Base-by-base conservation (phyloP, 129 eudicot species). In the Deinandra increscens region DNA sequence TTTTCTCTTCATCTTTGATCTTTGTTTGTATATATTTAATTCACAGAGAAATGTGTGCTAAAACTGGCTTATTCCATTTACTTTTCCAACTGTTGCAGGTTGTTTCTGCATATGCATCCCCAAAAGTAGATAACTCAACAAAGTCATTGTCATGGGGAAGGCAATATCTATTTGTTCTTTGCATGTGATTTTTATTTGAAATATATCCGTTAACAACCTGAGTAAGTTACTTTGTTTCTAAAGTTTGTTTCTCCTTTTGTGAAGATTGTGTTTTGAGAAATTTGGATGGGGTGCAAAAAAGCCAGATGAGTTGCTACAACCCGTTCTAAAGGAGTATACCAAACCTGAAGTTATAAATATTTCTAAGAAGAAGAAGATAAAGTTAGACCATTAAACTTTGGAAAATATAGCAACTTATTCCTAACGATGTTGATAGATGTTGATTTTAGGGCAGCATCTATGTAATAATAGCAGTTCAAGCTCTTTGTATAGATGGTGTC, bases 91-190 rank as follows among this genome's bases (percentile, higher is more conserved):
- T 68, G 85, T 83, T 69, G 91, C 88, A 45, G n/a, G 98, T 92
- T 39, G 72, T 92, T 54, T 82, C 96, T 6, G 98, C 91, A 38
- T 92, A 92, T 51, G 75, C 74, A 14, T 77, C 91, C 73, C 98
- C 98, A 36, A 90, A 89, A 81, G 98, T 92, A 54, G 98, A 92
- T 77, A 92, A 80, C 72, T 86, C 98, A 22, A 89, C 95, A 17
- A 96, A 92, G 71, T 84, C 98, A 22, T 89, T 88, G 60, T 69
- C 96, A 60, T 92, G 96, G 98, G 98, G 96, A 69, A 92, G 86
- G 80, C 98, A 95, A 17, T 91, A 87, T 74, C 83, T 80, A 12
- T 82, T 74, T 78, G 73, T 82, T 73, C 97, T 87, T 72, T 95
- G 90, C 87, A 90, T 72, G 97, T 83, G 68, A 87, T 90, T 80